Evolutionary conservation across 306 rosid genomes (phyloP), one percentile per base, ranked within the genome.

Genomic region (Sindora glabra): DNA sequence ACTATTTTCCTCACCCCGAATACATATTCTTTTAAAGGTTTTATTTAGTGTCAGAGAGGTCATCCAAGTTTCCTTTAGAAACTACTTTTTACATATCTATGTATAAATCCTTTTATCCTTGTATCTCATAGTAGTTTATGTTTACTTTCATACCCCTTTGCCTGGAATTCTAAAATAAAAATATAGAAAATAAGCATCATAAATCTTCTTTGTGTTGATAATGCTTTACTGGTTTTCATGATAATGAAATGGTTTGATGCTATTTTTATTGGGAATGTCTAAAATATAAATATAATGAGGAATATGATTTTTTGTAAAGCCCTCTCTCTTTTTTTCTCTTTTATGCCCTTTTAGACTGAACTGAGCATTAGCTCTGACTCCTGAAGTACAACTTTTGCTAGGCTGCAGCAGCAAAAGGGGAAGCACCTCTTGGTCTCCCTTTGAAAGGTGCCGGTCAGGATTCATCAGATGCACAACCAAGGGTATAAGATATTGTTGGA

Each of bases 401-500:
- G 99, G 99, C 99, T 48, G 99, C 99, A 13, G 99, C 99, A 48
- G 97, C 97, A 6, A 94, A 94, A 73, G 99, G 99, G 16, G 99
- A 94, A 79, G 99, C 99, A 59, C 99, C 99, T 71, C 86, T 84
- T 71, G 97, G 99, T 69, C 97, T 94, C 27, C 99, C 99, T 56
- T 74, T 89, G 71, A 94, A 89, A 81, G 96, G 97, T 71, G 90
- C 97, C 42, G 95, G 97, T 66, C 99, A 89, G 86, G 97, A 94
- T 74, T 86, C 99, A 14, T 69, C 94, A 27, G 99, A 94, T 77
- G 78, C 86, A 65, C 84, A 79, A 45, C 83, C 86, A 49, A 73
- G 71, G 77, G 99, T 94, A 51, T 27, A 51, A 10, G 59, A 5
- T 59, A 56, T 27, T 67, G 30, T 70, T 59, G 37, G 59, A 53